Conservation (phyloP, 495 filamentous ascomycete species). For the Xylaria intraflava region DNA sequence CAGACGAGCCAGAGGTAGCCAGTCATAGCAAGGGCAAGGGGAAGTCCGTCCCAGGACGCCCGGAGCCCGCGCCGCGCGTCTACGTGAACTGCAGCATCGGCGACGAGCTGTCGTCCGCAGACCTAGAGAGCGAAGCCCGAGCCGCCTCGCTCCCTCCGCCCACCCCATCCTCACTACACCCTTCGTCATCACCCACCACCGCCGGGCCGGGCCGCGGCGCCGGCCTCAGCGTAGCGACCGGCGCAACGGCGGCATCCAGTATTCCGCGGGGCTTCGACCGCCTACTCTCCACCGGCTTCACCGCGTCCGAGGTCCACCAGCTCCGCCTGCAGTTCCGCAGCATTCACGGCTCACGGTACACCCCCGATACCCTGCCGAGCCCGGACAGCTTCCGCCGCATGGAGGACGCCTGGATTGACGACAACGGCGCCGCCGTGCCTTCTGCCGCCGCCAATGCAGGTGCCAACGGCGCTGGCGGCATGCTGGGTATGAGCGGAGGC, state of each 20-base stretch:
- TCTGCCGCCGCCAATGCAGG: constrained; percentile 23
- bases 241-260: constrained; percentile 43
- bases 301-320: constrained; percentile 67
- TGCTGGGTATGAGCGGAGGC: constrained; percentile 29
- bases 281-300: constrained; percentile 72
- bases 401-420: constrained; percentile 92
- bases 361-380: constrained; percentile 77
- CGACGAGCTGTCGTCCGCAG: constrained; percentile 58
- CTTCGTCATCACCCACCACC: background rate
- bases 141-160: constrained; percentile 30
- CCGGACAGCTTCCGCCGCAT: constrained; percentile 50
- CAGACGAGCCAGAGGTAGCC: constrained; percentile 25
- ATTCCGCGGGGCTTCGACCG: constrained; percentile 87
- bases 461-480: constrained; percentile 27
- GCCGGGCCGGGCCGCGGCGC: background rate
- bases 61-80: constrained; percentile 38
- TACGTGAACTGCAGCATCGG: constrained; percentile 90
- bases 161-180: constrained; percentile 8
- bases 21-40: constrained; percentile 34
- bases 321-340: constrained; percentile 80
- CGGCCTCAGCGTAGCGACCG: background rate
- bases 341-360: constrained; percentile 67
- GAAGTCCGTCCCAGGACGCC: constrained; percentile 40
- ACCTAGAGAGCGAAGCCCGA: constrained; percentile 62
- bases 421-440: constrained; percentile 43